Evolutionary conservation across 1,139 yeast genomes (phyloP), one percentile per base, ranked within the genome.

Genomic region (Suhomyces wounanorum): DNA sequence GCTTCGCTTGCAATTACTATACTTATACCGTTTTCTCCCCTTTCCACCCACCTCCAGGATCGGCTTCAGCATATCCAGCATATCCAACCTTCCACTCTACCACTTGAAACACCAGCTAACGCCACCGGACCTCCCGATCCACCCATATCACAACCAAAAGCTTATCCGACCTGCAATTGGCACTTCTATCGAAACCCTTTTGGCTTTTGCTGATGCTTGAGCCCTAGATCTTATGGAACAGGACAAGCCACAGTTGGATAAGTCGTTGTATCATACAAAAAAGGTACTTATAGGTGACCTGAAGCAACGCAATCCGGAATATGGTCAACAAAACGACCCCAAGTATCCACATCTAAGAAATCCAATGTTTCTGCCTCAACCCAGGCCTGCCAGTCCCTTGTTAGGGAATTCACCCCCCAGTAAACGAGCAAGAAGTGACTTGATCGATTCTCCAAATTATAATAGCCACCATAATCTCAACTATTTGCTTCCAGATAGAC

Each of bases 291-390:
- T 46, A 46, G 42, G 41, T 18, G 46, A 47, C 46, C 49, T 13
- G 11, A 39, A 39, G 11, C 48, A 40, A 16, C 40, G 14, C 9
- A 40, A 16, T 6, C 30, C 39, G 33, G 38, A 36, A 7, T 23
- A 40, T 43, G 41, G 35, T 4, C 36, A n/a, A 23, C 35, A 18
- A 16, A 16, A 40, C 33, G 49, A 45, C 21, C 45, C 26, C 25
- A 45, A 43, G 30, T 45, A 38, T 35, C 16, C 23, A 33, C 23
- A 38, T 3, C 35, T 47, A 14, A 43, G 40, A 11, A 25, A 43
- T 33, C 40, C 45, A 26, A 58, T 58, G 61, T 58, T 54, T 49
- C 54, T 57, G 37, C 61, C 60, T 5, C 61, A 53, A 43, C 60
- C 54, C 9, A 31, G 59, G 23, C 58, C 61, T 9, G 14, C 55